A percentile compares a stretch with the other conserved stretches of the same genome.
These are phyloP conservation scores for Phylloporus rhodoxanthus DNA, from an alignment of 768 basidiomycete genomes.

Conservation along the genomic window DNA sequence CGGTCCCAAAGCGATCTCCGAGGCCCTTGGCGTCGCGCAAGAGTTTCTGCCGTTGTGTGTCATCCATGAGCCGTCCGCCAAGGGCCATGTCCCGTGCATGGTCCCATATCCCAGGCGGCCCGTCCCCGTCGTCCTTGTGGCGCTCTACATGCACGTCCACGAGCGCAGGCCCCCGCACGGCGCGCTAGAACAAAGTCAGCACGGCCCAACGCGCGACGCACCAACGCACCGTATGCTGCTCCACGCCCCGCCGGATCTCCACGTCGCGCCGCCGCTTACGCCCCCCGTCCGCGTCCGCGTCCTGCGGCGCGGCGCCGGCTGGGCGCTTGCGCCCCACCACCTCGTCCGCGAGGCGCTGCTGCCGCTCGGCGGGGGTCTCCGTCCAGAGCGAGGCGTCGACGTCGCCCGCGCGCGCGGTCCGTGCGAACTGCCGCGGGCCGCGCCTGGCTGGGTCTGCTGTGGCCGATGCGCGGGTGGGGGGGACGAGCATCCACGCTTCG, in stretches of 20 bases:
- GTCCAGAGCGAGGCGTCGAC: slow-evolving; percentile 82
- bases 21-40: slow-evolving; percentile 77
- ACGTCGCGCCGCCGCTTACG: slow-evolving; percentile 60
- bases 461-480: slow-evolving; percentile 47
- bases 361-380: slow-evolving; percentile 90
- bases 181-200: slow-evolving; percentile 29
- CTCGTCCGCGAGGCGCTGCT: slow-evolving; percentile 89
- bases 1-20: slow-evolving; percentile 76
- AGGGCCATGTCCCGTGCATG: slow-evolving; percentile 85
- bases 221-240: slow-evolving; percentile 67
- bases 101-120: slow-evolving; percentile 80
- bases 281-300: slow-evolving; percentile 39
- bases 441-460: slow-evolving; percentile 71
- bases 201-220: neutral
- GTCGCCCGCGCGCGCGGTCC: slow-evolving; percentile 34
- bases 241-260: slow-evolving; percentile 65
- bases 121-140: slow-evolving; percentile 41
- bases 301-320: slow-evolving; percentile 57
- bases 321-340: slow-evolving; percentile 85
- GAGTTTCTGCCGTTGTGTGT: slow-evolving; percentile 68
- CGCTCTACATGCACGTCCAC: slow-evolving; percentile 46
- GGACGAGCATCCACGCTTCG: slow-evolving; percentile 98
- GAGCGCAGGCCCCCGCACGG: slow-evolving; percentile 48
- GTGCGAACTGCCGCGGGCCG: slow-evolving; percentile 71
- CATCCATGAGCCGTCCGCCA: slow-evolving; percentile 86